Evolutionary conservation across 306 rosid species (phyloP), one percentile per base, ranked within the genome.

Genomic region (Cucumis cinereus): DNA sequence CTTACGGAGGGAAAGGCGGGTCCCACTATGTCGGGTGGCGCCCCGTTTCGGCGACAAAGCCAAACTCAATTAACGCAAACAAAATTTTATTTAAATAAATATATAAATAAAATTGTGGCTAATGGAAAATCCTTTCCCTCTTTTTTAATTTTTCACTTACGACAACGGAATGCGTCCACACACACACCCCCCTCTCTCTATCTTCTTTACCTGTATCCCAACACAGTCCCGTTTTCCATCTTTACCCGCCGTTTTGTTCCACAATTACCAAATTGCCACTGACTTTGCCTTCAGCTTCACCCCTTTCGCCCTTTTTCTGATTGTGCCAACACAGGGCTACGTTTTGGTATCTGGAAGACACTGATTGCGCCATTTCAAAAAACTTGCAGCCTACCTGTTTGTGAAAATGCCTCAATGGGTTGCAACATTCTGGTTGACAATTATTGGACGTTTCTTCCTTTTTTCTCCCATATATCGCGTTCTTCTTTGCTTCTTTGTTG

Each of bases 1-100:
- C 26, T n/a, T 8, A 52, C 16, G 45, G 64, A 84, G 75, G 55
- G 61, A 63, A 43, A 20, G 14, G 1, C 2, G 41, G 93, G 97
- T 64, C 90, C 96, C 90, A 71, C 43, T 8, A 5, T 89, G 97
- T 89, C 93, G 84, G 83, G 41, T 84, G 90, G 95, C 78, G 35
- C 64, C 89, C 87, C 87, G 82, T 63, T 85, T 78, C 81, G 87
- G 93, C 66, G 49, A 84, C 97, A 89, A 4, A 19, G 66, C 84
- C 79, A 74, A 80, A 84, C 92, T 81, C 93, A 87, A 82, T 63
- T 69, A 75, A 43, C 57, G 77, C 60, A 4, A 47, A 53, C 22
- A 53, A 71, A 50, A 78, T 67, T 30, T 30, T 30, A 30, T 30
- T 24, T 50, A 16, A 50, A 16, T 50, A 15, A 50, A 15, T 14